These are phyloP conservation scores for Calonectria pseudoturangicola DNA, from an alignment of 2,329 filamentous ascomycete genomes.

Conservation along the genomic window DNA sequence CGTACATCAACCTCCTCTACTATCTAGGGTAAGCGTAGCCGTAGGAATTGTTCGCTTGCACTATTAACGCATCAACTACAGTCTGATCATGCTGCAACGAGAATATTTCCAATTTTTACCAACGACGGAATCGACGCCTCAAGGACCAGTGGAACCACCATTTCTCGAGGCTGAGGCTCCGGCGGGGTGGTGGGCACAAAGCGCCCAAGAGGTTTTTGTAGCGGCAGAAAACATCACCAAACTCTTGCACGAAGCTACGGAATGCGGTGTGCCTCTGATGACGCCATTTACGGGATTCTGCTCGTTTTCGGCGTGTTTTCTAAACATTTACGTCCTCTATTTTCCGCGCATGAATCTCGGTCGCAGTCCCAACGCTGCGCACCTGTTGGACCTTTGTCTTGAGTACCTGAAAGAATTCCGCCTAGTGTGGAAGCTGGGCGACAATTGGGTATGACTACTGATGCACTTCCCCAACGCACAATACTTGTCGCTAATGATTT, in stretches of 20 bases:
- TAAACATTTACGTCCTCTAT: constrained; percentile 61
- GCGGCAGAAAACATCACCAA: constrained; percentile 58
- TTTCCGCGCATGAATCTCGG: constrained; percentile 64
- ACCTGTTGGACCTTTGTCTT: constrained; percentile 5
- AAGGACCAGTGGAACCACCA: constrained; percentile 61
- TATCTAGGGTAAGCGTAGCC: constrained; percentile 60
- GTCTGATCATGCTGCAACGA: constrained; percentile 62
- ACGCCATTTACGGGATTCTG: constrained; percentile 65
- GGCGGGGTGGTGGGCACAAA: constrained; percentile 61
- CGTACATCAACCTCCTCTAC: constrained; percentile 63
- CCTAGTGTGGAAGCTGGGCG: constrained; percentile 25
- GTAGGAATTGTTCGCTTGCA: too few relatives aligned
- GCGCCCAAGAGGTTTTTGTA: constrained; percentile 58
- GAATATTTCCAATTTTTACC: constrained; percentile 66
- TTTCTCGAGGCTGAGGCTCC: constrained; percentile 60
- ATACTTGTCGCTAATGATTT: neutral
- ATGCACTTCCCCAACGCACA: neutral
- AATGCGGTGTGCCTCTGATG: constrained; percentile 58
- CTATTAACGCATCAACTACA: constrained; percentile 37
- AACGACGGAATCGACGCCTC: constrained; percentile 55
- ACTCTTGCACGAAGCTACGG: constrained; percentile 59
- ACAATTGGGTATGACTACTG: constrained; percentile 8
- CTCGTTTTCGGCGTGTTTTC: constrained; percentile 63
- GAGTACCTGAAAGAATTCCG: constrained; percentile 24
- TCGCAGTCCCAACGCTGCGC: constrained; percentile 48